Evolutionary conservation across 2,329 filamentous ascomycete species (phyloP).

Genomic region (Exophiala sp.): DNA sequence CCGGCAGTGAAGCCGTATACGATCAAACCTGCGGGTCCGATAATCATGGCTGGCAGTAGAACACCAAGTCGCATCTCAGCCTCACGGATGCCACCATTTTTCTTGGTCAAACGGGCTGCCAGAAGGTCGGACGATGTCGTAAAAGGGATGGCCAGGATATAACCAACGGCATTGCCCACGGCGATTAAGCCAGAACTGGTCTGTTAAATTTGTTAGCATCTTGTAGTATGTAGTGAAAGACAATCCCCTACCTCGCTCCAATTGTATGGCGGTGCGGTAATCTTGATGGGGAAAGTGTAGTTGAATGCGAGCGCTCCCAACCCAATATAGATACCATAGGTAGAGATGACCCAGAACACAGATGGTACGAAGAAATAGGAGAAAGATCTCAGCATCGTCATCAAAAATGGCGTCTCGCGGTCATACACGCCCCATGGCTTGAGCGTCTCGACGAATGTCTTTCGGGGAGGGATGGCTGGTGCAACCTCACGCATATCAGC

Average conservation of each 20-base stretch:
- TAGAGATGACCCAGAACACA: constrained; percentile 50
- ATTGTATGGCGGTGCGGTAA: constrained; percentile 33
- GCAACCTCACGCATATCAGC: constrained; percentile 34
- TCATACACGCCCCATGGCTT: constrained; percentile 45
- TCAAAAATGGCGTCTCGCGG: constrained; percentile 43
- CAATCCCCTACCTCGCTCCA: constrained; percentile 39
- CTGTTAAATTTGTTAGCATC: constrained; percentile 17
- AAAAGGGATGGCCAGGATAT: constrained; percentile 44
- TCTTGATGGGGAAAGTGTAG: constrained; percentile 50
- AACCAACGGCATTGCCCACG: constrained; percentile 38
- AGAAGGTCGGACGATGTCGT: constrained; percentile 41
- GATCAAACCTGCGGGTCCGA: constrained; percentile 33
- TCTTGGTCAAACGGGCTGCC: constrained; percentile 37
- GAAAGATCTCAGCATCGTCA: constrained; percentile 46
- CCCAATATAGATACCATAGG: constrained; percentile 50
- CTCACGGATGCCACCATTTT: constrained; percentile 40
- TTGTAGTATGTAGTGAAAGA: not conserved
- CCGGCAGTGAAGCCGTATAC: constrained; percentile 35
- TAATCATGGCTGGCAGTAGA: constrained; percentile 32
- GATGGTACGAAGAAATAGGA: constrained; percentile 49
- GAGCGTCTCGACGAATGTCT: constrained; percentile 42
- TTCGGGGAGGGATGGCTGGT: constrained; percentile 35
- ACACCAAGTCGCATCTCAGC: constrained; percentile 41
- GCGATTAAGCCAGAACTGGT: constrained; percentile 47
- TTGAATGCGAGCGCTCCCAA: constrained; percentile 51